These are phyloP conservation scores for Kokia cookei DNA, from an alignment of 441 rosid species.

Conservation along the genomic window DNA sequence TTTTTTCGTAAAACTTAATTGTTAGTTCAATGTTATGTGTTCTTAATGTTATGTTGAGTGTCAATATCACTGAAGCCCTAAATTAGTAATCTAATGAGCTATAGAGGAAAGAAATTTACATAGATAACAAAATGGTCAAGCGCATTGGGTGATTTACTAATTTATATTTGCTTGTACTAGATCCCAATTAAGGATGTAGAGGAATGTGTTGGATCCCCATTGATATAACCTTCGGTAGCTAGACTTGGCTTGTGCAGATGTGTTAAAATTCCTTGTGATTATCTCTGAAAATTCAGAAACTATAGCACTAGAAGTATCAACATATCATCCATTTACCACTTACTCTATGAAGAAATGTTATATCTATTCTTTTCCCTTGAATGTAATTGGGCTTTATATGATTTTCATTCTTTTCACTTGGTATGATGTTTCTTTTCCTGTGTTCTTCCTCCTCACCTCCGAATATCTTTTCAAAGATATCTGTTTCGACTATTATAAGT, in stretches of 20 bases:
- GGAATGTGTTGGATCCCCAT: background rate
- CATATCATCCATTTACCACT: background rate
- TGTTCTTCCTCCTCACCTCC: background rate
- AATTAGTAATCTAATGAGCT: background rate
- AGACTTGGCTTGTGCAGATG: background rate
- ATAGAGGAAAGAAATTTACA: background rate
- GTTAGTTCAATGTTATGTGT: background rate
- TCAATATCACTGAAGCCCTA: background rate
- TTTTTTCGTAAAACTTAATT: background rate
- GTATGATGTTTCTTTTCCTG: background rate
- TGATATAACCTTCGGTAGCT: background rate
- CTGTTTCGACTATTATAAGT: slow-evolving; percentile 19
- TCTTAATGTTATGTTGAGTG: background rate
- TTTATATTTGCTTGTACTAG: background rate
- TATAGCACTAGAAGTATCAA: background rate
- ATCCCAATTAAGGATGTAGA: background rate
- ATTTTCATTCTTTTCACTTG: background rate
- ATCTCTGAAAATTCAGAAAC: background rate
- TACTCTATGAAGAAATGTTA: background rate
- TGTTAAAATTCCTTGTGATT: background rate
- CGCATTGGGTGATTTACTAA: background rate
- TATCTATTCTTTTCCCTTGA: background rate
- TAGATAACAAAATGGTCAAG: background rate
- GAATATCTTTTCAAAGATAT: background rate
- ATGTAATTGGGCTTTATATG: background rate